Base-by-base conservation (phyloP, 768 basidiomycete genomes). In the Pisolithus albus region DNA sequence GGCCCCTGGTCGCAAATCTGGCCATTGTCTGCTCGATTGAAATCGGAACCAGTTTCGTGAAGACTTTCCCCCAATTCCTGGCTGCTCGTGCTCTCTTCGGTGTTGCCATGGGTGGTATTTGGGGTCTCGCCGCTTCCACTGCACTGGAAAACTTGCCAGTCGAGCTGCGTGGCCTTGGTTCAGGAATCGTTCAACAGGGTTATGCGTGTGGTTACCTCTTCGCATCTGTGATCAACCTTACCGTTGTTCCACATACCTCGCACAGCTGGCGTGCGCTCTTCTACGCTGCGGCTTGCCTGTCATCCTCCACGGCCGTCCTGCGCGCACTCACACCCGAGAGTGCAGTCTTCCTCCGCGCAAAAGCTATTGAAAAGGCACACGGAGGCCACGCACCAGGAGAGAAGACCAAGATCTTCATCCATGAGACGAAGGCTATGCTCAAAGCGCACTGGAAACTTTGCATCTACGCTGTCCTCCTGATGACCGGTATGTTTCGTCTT, bases 81-180 rank as follows among this genome's bases (percentile, higher is more conserved):
- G 92, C 79, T 16, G 75, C 92, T 6, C 79, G 93, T 6, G 79
- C 84, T 1, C 75, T 96, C 43, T 94, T 93, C 63, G 91, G 91
- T 54, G 78, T 92, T 47, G 85, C 83, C 0, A 91, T 92, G 89
- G 89, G 90, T 28, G 89, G 89, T 0, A 78, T 95, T 41, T 95
- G 92, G 91, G 91, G 92, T 16, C 72, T 92, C 28, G 79, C 90
- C 0, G 75, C 88, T 1, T 77, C 89, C 0, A 92, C 88, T 0
- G 84, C 88, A 0, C 82, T 96, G 37, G 93, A 96, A 66, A 93
- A 90, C 63, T 76, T 95, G 8, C 93, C 93, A 0, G 83, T 88
- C 34, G 86, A 89, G 61, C 77, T 83, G 13, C 87, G 94, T 64
- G 95, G 95, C n/a, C 70, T 96, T 2, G 84, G 83, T 3, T 85